phyloP scores from a whole-genome alignment of 2,329 filamentous ascomycete genomes.

The Fusarium xyrophilum region DNA sequence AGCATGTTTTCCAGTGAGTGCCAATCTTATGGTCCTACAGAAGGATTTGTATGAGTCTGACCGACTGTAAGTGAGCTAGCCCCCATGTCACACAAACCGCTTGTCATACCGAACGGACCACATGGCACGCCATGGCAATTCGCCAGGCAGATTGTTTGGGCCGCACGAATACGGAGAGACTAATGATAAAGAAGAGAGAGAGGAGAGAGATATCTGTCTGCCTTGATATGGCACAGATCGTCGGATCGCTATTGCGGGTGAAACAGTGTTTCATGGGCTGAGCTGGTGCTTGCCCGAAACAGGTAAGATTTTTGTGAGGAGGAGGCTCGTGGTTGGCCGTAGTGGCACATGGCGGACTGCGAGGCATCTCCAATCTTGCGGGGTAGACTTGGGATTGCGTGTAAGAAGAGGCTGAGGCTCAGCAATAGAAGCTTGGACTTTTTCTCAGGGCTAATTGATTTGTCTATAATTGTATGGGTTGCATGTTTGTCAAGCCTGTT shows the following conservation, averaged over 20 bases:
- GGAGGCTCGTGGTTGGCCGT: not conserved
- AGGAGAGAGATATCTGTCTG: not conserved
- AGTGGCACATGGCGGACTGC: constrained; percentile 1
- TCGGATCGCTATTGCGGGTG: not conserved
- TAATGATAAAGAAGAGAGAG: not conserved
- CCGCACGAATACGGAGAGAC: not conserved
- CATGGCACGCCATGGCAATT: not conserved
- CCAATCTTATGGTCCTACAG: not conserved
- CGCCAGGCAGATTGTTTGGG: not conserved
- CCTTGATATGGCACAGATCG: not conserved
- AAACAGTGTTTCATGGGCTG: constrained; percentile 2
- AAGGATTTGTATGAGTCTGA: not conserved
- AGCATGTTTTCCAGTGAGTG: not conserved
- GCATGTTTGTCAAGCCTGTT: not conserved
- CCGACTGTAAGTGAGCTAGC: not conserved
- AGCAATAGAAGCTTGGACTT: not conserved
- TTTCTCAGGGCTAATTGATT: not conserved
- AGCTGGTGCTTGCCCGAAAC: not conserved
- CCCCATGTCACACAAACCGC: not conserved
- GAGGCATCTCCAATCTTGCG: constrained; percentile 6
- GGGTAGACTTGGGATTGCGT: constrained; percentile 1
- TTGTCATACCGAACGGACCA: not conserved
- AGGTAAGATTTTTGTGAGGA: not conserved
- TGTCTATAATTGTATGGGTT: not conserved
- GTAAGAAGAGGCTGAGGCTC: not conserved